Base-by-base conservation (phyloP, 2,329 filamentous ascomycete genomes). In the Alternaria sp. region DNA sequence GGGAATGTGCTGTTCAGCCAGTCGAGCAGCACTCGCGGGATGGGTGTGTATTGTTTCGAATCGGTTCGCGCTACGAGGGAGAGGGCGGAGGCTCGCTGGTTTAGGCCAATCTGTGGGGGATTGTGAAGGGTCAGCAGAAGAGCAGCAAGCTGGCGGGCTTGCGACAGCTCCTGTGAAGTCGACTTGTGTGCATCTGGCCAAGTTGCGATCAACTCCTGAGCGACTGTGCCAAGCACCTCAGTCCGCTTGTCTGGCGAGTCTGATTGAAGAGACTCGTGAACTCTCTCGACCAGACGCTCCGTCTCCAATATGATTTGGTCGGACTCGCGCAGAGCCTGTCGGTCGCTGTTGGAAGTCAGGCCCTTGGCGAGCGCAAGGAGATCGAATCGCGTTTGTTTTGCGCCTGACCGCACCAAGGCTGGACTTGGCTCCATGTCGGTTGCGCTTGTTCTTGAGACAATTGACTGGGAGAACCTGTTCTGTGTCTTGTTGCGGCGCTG, bases 1-100 rank as follows among this genome's bases (percentile, higher is more conserved):
- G 91, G 89, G 75, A 97, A 93, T 73, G 92, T 87, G 15, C 85
- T 84, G 58, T 92, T 86, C 67, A 97, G 84, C 95, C 95, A 98
- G 71, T 92, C 87, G 65, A 97, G 89, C 13, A 98, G 83, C 15
- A 93, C 86, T 74, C 91, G 90, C 1, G 95, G 93, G 17, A 96
- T 83, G 0, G 92, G 86, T 3, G 74, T 76, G 54, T 72, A 77
- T 4, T 71, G 71, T 47, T 62, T 65, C 15, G 70, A 61, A 36
- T 72, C 70, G 59, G 47, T 59, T 55, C 67, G 75, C 13, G 70
- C 57, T 11, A 72, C 70, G 36, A 76, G 71, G 8, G 73, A 74
- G 5, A 73, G 68, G 25, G 67, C 68, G 19, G 70, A 73, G 32
- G 70, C 57, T 58, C 59, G 76, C 59, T 76, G 64, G 64, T 66